A percentile compares a stretch with the other conserved stretches of the same genome.
phyloP scores from a whole-genome alignment of 129 eudicot species.

The Rutidosis leptorrhynchoides region DNA sequence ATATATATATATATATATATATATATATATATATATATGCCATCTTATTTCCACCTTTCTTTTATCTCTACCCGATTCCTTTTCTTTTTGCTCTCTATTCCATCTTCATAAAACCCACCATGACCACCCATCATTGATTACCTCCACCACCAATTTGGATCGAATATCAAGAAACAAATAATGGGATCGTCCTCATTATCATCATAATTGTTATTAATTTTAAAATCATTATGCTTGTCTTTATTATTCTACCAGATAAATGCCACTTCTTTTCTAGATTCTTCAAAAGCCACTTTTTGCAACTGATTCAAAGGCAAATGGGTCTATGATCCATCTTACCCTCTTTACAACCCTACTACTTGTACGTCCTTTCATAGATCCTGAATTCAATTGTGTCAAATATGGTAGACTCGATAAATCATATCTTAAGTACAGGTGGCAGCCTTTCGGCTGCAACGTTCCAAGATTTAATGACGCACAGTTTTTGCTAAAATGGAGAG shows the following conservation, averaged over 20 bases:
- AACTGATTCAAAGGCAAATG: conserved; percentile 69
- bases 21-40: too few species aligned
- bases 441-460: too few species aligned
- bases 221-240: conserved; percentile 18
- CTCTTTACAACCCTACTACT: conserved; percentile 60
- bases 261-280: conserved; percentile 34
- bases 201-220: background rate
- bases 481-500: too few species aligned
- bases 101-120: too few species aligned
- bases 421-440: conserved; percentile 76
- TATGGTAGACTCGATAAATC: conserved; percentile 58
- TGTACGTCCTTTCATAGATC: conserved; percentile 80
- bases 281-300: conserved; percentile 39
- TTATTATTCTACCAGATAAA: conserved; percentile 33
- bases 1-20: too few species aligned
- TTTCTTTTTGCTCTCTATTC: too few species aligned
- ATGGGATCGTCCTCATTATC: conserved; percentile 27
- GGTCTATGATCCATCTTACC: conserved; percentile 77
- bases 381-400: conserved; percentile 59
- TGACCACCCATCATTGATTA: too few species aligned
- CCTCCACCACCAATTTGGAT: conserved; percentile 27
- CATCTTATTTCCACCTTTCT: too few species aligned
- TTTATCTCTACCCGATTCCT: too few species aligned
- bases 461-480: too few species aligned
- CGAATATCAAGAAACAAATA: conserved; percentile 31